Evolutionary conservation across 108 stramenopile genomes (phyloP).

Genomic region (Discostella stelligeroides): DNA sequence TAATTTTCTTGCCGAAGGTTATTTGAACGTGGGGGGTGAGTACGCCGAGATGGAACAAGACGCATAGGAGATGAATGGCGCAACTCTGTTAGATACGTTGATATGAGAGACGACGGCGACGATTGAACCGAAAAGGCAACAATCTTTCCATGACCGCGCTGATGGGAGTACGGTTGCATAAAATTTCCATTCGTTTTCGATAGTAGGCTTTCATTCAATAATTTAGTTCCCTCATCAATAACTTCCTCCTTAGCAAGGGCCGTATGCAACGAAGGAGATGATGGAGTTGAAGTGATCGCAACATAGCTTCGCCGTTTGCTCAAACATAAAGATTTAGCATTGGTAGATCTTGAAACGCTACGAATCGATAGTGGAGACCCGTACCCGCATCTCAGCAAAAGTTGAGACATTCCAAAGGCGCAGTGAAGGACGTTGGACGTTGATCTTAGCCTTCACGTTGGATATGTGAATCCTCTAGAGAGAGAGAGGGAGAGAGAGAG

Average conservation of each 20-base stretch:
- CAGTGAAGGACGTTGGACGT: no score
- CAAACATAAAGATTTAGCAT: no score
- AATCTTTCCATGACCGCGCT: constrained; percentile 43
- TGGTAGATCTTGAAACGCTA: no score
- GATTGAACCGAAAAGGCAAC: constrained; percentile 27
- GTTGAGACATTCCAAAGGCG: no score
- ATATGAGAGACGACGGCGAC: neutral
- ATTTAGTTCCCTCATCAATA: neutral
- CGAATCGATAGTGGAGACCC: no score
- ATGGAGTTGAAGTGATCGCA: neutral
- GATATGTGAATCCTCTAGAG: no score
- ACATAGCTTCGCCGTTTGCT: neutral
- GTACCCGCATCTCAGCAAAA: no score
- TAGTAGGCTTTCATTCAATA: neutral
- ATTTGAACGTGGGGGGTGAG: constrained; percentile 16
- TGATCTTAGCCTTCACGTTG: no score
- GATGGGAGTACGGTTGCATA: constrained; percentile 13
- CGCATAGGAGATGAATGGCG: constrained; percentile 48
- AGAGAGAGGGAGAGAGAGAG: no score
- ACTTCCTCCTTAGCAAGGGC: neutral
- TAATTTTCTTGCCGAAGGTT: constrained; percentile 6
- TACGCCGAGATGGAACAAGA: constrained; percentile 44
- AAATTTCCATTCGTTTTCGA: neutral
- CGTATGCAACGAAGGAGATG: neutral
- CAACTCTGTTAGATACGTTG: constrained; percentile 37